Percentiles rank a stretch among this genome's conserved stretches.
phyloP scores from a whole-genome alignment of 306 rosid genomes.

The Mimosa bimucronata region DNA sequence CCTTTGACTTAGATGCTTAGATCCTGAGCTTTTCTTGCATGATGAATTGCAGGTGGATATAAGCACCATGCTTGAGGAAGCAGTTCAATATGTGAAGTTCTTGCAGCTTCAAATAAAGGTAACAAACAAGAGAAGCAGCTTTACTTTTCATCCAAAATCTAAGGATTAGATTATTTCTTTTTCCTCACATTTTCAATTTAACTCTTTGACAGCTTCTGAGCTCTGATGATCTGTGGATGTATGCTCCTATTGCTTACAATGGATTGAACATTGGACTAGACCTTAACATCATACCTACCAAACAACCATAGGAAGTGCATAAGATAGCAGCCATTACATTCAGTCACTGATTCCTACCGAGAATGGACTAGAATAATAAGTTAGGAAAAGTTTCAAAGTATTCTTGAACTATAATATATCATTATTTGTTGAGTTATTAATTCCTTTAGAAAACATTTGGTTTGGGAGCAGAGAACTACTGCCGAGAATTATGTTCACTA shows the following conservation, averaged over 20 bases:
- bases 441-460: constrained; percentile 7
- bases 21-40: constrained; percentile 21
- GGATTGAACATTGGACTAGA: constrained; percentile 86
- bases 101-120: constrained; percentile 94
- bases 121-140: constrained; percentile 29
- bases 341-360: neutral
- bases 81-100: constrained; percentile 87
- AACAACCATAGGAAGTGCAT: constrained; percentile 35
- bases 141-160: neutral
- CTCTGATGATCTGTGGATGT: constrained; percentile 93
- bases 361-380: constrained; percentile 25
- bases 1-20: constrained; percentile 1
- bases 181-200: constrained; percentile 31
- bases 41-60: constrained; percentile 77
- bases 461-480: neutral
- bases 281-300: constrained; percentile 49
- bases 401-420: constrained; percentile 17
- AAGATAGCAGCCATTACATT: constrained; percentile 23
- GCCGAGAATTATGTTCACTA: constrained; percentile 9
- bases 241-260: constrained; percentile 92
- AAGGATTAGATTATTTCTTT: neutral
- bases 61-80: constrained; percentile 99
- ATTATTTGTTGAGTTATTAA: constrained; percentile 24
- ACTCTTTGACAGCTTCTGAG: constrained; percentile 66
- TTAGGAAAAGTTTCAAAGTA: constrained; percentile 23